Conservation (phyloP, 345 rosid genomes). For the Bruguiera parviflora region DNA sequence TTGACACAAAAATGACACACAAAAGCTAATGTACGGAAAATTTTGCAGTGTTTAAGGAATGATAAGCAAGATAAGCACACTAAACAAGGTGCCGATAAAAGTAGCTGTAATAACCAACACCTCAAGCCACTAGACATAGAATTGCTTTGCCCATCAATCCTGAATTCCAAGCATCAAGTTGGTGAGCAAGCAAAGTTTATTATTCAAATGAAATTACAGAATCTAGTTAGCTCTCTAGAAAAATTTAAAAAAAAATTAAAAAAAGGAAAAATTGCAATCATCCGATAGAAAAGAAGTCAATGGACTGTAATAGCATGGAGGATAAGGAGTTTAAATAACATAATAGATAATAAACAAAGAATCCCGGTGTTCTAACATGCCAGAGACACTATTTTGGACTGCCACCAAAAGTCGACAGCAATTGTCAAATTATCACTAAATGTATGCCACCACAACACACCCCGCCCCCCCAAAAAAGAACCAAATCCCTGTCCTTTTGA, state of each 20-base stretch:
- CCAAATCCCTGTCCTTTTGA: no score
- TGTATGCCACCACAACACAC: no score
- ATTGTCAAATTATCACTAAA: conserved; percentile 61
- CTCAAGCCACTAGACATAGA: conserved; percentile 41
- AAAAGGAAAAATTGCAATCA: no score
- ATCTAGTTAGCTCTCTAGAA: conserved; percentile 24
- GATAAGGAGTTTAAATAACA: background rate
- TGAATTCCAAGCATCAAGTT: conserved; percentile 19
- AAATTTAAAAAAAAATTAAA: no score
- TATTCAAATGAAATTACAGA: conserved; percentile 13
- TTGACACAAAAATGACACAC: no score
- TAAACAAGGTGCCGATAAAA: no score
- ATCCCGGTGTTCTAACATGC: conserved; percentile 73
- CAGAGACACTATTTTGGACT: conserved; percentile 50
- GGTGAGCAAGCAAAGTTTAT: conserved; percentile 21
- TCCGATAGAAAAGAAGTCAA: no score
- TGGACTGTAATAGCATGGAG: background rate
- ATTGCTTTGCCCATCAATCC: conserved; percentile 83
- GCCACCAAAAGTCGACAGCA: conserved; percentile 87
- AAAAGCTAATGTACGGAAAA: no score
- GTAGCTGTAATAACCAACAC: no score
- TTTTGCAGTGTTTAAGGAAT: background rate
- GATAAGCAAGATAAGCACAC: background rate
- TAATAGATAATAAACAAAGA: conserved; percentile 11
- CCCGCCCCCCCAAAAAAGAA: no score